These are phyloP conservation scores for Rhizophora apiculata DNA, from an alignment of 345 rosid species.

Conservation along the genomic window DNA sequence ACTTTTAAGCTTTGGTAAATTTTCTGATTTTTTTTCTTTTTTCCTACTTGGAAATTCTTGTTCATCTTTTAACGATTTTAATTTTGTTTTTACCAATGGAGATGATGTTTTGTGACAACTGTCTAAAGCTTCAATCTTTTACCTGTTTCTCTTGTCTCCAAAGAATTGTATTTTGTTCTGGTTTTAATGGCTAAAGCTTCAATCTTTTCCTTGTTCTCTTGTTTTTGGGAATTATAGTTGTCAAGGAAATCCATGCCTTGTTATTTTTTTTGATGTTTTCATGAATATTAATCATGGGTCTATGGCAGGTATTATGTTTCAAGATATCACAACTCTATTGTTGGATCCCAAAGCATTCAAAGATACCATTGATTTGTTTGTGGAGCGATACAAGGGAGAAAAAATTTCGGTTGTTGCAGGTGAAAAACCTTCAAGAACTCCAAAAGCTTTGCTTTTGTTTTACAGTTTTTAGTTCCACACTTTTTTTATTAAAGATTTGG, in stretches of 20 bases:
- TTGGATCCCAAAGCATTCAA: slow-evolving; percentile 87
- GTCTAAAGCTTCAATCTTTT: no score
- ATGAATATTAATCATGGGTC: not conserved
- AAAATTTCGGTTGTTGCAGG: slow-evolving; percentile 98
- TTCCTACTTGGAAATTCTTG: no score
- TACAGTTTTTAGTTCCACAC: slow-evolving; percentile 2
- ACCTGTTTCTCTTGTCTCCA: not conserved
- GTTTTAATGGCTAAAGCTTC: not conserved
- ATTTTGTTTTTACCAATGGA: no score
- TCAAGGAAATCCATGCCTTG: no score
- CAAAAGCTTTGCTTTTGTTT: not conserved
- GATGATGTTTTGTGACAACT: no score
- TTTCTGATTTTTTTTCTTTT: no score
- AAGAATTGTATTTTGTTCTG: no score
- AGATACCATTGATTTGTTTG: slow-evolving; percentile 86
- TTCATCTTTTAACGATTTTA: no score
- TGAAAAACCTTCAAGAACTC: slow-evolving; percentile 20
- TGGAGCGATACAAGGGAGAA: slow-evolving; percentile 80
- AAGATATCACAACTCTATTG: slow-evolving; percentile 90
- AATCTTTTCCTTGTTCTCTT: no score
- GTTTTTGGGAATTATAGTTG: no score
- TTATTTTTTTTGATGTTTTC: not conserved
- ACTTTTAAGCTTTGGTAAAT: no score
- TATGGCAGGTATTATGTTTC: slow-evolving; percentile 89
- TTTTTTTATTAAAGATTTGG: slow-evolving; percentile 15